Evolutionary conservation across 768 basidiomycete genomes (phyloP).

Genomic region (Lyophyllum atratum): DNA sequence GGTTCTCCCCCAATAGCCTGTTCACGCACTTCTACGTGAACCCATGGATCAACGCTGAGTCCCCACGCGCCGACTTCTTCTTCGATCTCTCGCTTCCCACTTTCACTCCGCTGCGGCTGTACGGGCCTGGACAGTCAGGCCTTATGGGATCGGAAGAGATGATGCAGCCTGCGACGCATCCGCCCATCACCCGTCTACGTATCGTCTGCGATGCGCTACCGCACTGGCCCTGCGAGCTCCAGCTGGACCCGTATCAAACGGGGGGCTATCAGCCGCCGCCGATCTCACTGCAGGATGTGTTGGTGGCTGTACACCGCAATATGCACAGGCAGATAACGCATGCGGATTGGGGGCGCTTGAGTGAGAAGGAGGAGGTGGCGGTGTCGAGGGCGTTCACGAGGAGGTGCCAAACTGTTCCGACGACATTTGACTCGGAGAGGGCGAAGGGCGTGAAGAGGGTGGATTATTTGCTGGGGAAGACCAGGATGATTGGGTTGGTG

Average conservation of each 20-base stretch:
- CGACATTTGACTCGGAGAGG: constrained; percentile 35
- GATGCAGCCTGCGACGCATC: constrained; percentile 54
- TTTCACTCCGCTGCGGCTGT: constrained; percentile 44
- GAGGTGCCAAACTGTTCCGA: constrained; percentile 35
- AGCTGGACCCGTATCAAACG: constrained; percentile 31
- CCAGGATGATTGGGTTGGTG: constrained; percentile 50
- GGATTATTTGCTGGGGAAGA: constrained; percentile 54
- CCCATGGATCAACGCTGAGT: constrained; percentile 56
- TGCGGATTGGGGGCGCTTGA: constrained; percentile 37
- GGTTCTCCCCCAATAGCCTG: not conserved
- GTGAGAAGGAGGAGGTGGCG: constrained; percentile 26
- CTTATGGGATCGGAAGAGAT: constrained; percentile 48
- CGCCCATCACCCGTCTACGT: constrained; percentile 52
- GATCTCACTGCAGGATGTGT: constrained; percentile 61
- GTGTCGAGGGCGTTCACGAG: constrained; percentile 39
- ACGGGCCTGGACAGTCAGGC: constrained; percentile 38
- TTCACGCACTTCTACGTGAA: constrained; percentile 34
- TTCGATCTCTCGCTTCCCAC: constrained; percentile 57
- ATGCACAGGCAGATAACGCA: constrained; percentile 48
- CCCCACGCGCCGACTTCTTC: constrained; percentile 43
- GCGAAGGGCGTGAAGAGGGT: constrained; percentile 59
- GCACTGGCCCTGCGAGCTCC: constrained; percentile 62
- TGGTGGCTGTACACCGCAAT: constrained; percentile 49
- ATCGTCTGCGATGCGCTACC: constrained; percentile 59
- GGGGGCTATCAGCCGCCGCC: constrained; percentile 32